Percentiles rank a stretch among this genome's conserved stretches.
Evolutionary conservation across 352 stramenopile species (phyloP).

Genomic region (Aphanomyces cochlioides): DNA sequence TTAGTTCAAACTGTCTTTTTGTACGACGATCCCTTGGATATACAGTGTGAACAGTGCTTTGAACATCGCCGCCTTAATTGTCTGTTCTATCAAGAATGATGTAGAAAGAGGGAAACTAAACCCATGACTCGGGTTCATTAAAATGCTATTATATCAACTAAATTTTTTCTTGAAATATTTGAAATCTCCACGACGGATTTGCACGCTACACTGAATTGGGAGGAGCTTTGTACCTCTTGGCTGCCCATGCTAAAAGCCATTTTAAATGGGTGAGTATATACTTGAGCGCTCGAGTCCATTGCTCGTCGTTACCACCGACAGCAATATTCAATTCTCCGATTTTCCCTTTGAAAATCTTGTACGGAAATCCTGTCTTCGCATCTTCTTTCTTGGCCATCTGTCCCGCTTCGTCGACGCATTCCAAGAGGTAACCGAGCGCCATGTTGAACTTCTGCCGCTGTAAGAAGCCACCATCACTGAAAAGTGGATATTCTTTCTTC

Average conservation of each 20-base stretch:
- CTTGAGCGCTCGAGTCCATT: constrained; percentile 91
- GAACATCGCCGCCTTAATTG: no score
- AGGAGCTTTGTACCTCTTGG: constrained; percentile 57
- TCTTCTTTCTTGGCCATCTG: constrained; percentile 85
- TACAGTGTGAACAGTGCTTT: no score
- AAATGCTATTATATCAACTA: no score
- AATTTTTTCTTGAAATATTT: no score
- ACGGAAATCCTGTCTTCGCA: constrained; percentile 84
- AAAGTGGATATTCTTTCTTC: constrained; percentile 63
- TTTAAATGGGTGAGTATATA: constrained; percentile 91
- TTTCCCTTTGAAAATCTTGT: constrained; percentile 87
- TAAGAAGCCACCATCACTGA: constrained; percentile 83
- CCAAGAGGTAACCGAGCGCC: constrained; percentile 86
- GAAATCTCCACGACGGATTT: no score
- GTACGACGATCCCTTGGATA: no score
- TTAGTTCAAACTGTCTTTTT: no score
- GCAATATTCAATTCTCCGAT: constrained; percentile 87
- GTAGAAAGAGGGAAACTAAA: no score
- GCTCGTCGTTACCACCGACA: constrained; percentile 77
- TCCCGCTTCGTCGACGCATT: constrained; percentile 84
- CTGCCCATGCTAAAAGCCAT: constrained; percentile 91
- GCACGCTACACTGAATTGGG: no score
- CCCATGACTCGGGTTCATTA: no score
- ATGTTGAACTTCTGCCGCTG: constrained; percentile 88
- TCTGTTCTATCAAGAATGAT: no score